phyloP scores from a whole-genome alignment of 352 stramenopile genomes.

The Plasmopara halstedii region DNA sequence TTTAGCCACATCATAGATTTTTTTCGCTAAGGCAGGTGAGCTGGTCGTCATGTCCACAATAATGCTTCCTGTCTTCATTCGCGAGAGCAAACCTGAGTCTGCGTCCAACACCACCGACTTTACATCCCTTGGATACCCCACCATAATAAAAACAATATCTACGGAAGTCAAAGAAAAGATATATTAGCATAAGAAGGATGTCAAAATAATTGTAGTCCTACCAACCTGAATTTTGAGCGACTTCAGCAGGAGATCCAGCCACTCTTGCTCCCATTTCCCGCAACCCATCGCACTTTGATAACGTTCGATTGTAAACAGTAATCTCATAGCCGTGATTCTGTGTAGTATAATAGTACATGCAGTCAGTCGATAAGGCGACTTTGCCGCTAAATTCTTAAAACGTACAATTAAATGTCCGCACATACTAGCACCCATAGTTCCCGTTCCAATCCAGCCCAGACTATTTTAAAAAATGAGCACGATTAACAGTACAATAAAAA shows the following conservation, averaged over 20 bases:
- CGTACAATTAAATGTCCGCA: slow-evolving; percentile 78
- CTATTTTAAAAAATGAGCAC: slow-evolving; percentile 13
- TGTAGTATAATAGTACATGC: not conserved
- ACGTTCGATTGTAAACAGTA: slow-evolving; percentile 81
- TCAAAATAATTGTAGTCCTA: not conserved
- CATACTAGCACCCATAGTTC: slow-evolving; percentile 88
- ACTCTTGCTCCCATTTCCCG: slow-evolving; percentile 72
- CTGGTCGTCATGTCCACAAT: slow-evolving; percentile 90
- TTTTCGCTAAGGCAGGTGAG: slow-evolving; percentile 79
- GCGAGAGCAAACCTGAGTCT: slow-evolving; percentile 52
- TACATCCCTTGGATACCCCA: slow-evolving; percentile 83
- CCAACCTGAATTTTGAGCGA: slow-evolving; percentile 64
- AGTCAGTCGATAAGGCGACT: not conserved
- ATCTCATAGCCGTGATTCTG: slow-evolving; percentile 80
- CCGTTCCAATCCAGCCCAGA: slow-evolving; percentile 81
- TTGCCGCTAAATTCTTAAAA: not conserved
- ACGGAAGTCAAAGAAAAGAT: not conserved
- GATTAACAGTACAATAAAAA: too few species aligned
- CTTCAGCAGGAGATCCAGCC: slow-evolving; percentile 64
- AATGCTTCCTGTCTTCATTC: slow-evolving; percentile 70
- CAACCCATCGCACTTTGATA: slow-evolving; percentile 70
- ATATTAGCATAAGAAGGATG: not conserved
- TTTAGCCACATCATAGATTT: slow-evolving; percentile 77
- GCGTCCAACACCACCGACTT: slow-evolving; percentile 65
- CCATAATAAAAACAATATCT: slow-evolving; percentile 89